Percentiles rank a stretch among this genome's conserved stretches.
Evolutionary conservation across 495 filamentous ascomycete species (phyloP).

Genomic region (Aspergillus heteromorphus): DNA sequence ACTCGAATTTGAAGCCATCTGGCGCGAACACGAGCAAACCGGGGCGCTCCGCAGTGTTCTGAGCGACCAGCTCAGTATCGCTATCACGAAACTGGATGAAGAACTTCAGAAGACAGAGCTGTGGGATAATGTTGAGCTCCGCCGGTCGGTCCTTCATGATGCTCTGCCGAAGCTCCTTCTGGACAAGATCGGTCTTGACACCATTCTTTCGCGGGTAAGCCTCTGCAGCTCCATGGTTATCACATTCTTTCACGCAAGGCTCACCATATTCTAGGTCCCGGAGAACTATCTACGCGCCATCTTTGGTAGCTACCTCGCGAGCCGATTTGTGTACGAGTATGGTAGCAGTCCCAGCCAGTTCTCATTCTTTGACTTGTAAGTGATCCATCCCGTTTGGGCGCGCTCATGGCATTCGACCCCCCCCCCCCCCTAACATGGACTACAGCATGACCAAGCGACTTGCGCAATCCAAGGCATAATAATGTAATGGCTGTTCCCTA

Average conservation of each 20-base stretch:
- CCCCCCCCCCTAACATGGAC: constrained; percentile 22
- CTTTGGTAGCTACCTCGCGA: constrained; percentile 92
- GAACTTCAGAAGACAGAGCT: constrained; percentile 88
- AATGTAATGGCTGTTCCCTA: neutral
- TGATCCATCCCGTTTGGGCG: constrained; percentile 18
- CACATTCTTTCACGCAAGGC: constrained; percentile 11
- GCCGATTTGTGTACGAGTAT: constrained; percentile 91
- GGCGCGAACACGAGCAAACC: constrained; percentile 84
- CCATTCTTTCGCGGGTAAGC: constrained; percentile 72
- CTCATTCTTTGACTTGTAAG: constrained; percentile 97
- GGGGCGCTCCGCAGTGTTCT: constrained; percentile 74
- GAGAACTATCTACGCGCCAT: constrained; percentile 90
- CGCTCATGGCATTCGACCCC: too few species aligned
- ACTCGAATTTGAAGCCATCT: constrained; percentile 96
- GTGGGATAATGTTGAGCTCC: constrained; percentile 77
- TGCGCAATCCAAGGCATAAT: constrained; percentile 26
- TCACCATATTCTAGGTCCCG: constrained; percentile 57
- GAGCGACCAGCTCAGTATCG: constrained; percentile 79
- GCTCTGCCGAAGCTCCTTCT: constrained; percentile 81
- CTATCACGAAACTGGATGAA: constrained; percentile 92
- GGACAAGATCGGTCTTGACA: constrained; percentile 84
- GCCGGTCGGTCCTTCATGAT: constrained; percentile 72
- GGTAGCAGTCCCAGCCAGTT: constrained; percentile 92
- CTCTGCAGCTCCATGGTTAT: neutral
- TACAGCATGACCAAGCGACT: constrained; percentile 54